Evolutionary conservation across 768 basidiomycete species (phyloP).

Genomic region (Pleurotus pulmonarius): DNA sequence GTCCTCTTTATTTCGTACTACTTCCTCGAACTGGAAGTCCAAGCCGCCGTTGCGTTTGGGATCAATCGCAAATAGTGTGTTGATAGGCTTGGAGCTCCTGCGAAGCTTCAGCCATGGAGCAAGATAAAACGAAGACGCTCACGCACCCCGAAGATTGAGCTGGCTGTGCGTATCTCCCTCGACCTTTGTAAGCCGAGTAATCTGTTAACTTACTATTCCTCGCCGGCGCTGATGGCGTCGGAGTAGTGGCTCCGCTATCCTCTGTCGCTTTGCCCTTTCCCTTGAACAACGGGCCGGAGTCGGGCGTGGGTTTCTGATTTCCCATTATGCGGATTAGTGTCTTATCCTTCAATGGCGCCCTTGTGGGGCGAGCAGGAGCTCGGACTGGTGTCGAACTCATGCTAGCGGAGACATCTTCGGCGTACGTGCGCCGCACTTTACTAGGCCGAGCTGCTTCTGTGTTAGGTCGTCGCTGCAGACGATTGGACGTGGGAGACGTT

Average conservation of each 20-base stretch:
- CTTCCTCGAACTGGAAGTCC: constrained; percentile 69
- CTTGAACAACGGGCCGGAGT: constrained; percentile 8
- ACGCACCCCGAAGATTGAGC: constrained; percentile 22
- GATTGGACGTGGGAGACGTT: constrained; percentile 5
- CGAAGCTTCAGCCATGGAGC: neutral
- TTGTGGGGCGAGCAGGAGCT: neutral
- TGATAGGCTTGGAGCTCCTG: constrained; percentile 44
- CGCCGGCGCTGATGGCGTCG: neutral
- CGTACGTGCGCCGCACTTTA: neutral
- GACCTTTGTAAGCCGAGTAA: constrained; percentile 51
- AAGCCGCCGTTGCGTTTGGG: constrained; percentile 61
- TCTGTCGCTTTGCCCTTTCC: constrained; percentile 1
- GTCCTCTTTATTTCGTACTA: constrained; percentile 63
- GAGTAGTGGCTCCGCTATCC: neutral
- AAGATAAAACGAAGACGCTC: neutral
- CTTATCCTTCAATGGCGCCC: neutral
- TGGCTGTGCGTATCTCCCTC: constrained; percentile 52
- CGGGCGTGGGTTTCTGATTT: neutral
- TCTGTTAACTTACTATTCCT: constrained; percentile 20
- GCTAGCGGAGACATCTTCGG: constrained; percentile 3
- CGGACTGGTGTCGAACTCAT: neutral
- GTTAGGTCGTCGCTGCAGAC: constrained; percentile 14
- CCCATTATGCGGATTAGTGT: neutral
- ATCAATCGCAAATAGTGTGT: constrained; percentile 64
- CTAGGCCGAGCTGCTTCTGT: neutral